These are phyloP conservation scores for Malus hybrid DNA, from an alignment of 331 rosid species.

Conservation along the genomic window DNA sequence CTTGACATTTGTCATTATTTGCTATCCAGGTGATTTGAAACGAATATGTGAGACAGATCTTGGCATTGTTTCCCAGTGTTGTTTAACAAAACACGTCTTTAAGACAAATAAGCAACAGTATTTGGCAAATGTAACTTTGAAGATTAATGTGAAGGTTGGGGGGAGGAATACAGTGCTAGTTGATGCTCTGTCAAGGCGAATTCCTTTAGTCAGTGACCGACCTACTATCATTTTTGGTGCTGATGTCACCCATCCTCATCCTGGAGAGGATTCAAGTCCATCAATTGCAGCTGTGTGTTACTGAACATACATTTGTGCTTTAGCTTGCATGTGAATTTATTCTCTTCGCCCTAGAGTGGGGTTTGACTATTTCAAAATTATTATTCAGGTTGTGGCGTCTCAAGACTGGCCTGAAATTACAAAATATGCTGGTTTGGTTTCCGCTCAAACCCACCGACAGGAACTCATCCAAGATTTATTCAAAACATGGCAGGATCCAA, in stretches of 20 bases:
- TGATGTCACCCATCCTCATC: constrained; percentile 99
- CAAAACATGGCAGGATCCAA: constrained; percentile 95
- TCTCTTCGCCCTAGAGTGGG: background rate
- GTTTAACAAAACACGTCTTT: constrained; percentile 76
- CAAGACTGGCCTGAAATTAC: constrained; percentile 99
- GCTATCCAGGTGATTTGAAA: constrained; percentile 73
- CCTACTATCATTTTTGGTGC: constrained; percentile 98
- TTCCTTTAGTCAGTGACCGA: constrained; percentile 83
- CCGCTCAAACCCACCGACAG: constrained; percentile 95
- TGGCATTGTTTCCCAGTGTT: constrained; percentile 92
- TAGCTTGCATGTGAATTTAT: background rate
- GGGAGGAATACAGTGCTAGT: constrained; percentile 93
- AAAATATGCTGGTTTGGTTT: constrained; percentile 90
- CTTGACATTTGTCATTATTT: background rate
- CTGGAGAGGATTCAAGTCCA: constrained; percentile 96
- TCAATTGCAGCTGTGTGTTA: constrained; percentile 89
- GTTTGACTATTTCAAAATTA: background rate
- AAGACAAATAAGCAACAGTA: constrained; percentile 75
- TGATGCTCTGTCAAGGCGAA: constrained; percentile 81
- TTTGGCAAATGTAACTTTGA: constrained; percentile 84
- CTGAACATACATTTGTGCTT: background rate
- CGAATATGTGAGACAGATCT: constrained; percentile 95
- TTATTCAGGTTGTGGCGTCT: constrained; percentile 86
- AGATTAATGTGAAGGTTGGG: constrained; percentile 93
- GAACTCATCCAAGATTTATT: constrained; percentile 92